phyloP scores from a whole-genome alignment of 179 eudicot genomes.

The Silene coronaria region DNA sequence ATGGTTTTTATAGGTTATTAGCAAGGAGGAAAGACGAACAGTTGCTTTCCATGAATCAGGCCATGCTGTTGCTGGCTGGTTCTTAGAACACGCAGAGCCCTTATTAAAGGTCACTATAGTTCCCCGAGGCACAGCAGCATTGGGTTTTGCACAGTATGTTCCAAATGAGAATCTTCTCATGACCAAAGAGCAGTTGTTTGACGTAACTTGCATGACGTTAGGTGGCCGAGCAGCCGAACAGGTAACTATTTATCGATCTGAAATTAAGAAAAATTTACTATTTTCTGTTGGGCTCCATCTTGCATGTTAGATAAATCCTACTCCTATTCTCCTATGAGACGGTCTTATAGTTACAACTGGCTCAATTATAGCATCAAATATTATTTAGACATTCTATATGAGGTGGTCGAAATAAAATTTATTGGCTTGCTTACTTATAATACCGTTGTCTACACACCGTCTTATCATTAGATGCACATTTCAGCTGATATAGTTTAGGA shows the following conservation, averaged over 20 bases:
- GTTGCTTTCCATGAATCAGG: conserved; percentile 94
- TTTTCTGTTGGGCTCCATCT: not conserved
- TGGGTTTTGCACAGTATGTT: conserved; percentile 77
- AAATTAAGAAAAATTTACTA: not conserved
- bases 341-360: not conserved
- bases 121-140: conserved; percentile 86
- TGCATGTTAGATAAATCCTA: not conserved
- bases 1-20: conserved; percentile 50
- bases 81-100: conserved; percentile 84
- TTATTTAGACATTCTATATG: no score
- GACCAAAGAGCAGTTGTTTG: conserved; percentile 81
- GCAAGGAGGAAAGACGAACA: conserved; percentile 66
- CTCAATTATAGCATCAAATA: no score
- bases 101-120: conserved; percentile 79
- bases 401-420: no score
- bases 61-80: conserved; percentile 92
- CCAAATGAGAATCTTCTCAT: conserved; percentile 70
- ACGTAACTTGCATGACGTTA: conserved; percentile 75
- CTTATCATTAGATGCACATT: no score
- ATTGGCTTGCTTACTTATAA: no score
- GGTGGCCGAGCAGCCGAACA: conserved; percentile 89
- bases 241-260: conserved; percentile 27
- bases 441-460: no score
- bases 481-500: no score
- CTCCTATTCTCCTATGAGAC: no score